Evolutionary conservation across 176 grass and related monocot species (phyloP), one percentile per base, ranked within the genome.

Genomic region (Triticum turgidum): DNA sequence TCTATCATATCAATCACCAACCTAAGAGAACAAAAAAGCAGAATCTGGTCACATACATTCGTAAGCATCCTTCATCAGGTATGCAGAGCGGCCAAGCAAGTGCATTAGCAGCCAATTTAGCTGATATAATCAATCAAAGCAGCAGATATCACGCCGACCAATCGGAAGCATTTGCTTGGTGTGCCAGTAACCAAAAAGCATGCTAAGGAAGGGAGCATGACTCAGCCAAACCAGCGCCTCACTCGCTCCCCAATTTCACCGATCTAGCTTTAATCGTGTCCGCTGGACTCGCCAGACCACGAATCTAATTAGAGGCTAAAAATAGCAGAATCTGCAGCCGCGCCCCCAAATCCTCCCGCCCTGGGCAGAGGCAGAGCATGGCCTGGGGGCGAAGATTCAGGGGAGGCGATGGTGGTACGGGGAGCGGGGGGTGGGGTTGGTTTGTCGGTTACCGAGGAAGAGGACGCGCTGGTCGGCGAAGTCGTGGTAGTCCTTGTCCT

Each of bases 401-500:
- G 56, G 18, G 54, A 58, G 18, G 54, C 18, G 18, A 58, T 58
- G 17, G 7, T 3, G 54, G 54, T 54, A 18, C 54, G 18, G 18
- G 15, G 51, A 7, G 17, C 1, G 25, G 1, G 52, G 17, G 52
- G 17, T 2, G 18, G 41, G 42, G 42, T 10, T 42, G 25, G 34
- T 6, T 1, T 58, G 77, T 62, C 21, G 27, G 52, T 29, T 82
- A 95, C 96, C 96, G 51, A 95, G 87, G 84, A 98, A 91, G 39
- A 98, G 89, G 13, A 35, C n/a, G 41, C 96, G 88, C 34, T 96
- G 91, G 87, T 96, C 96, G 30, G 96, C 93, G 84, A 98, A 98
- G 89, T 92, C 32, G 90, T 98, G 96, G 85, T 98, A 98, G 47
- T 82, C 92, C 87, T 98, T 81, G 58, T 92, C 38, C 86, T 98